Percentiles rank a stretch among this genome's conserved stretches.
Evolutionary conservation across 208 protist genomes (phyloP).

Genomic region (Novymonas esmeraldas): DNA sequence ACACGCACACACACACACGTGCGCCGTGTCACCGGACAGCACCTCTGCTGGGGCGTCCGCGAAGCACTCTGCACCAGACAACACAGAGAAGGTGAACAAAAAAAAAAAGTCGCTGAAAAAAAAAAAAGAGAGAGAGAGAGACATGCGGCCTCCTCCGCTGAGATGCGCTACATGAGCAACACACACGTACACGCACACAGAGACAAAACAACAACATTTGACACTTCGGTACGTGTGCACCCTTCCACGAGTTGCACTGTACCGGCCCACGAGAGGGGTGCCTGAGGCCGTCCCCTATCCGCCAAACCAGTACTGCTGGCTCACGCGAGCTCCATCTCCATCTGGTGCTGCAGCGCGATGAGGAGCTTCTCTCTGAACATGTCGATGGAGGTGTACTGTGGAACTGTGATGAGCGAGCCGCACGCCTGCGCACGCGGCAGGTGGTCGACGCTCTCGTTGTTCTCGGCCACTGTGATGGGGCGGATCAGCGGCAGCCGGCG

Average conservation of each 20-base stretch:
- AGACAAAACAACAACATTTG: too few species aligned
- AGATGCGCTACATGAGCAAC: too few species aligned
- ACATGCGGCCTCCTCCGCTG: too few species aligned
- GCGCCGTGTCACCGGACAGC: not conserved
- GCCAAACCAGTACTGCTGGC: too few species aligned
- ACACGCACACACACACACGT: not conserved
- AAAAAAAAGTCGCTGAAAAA: not conserved
- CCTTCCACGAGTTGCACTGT: too few species aligned
- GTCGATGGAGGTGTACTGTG: conserved; percentile 78
- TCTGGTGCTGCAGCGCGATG: conserved; percentile 79
- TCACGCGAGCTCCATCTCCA: conserved; percentile 92
- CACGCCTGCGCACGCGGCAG: conserved; percentile 91
- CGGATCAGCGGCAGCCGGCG: conserved; percentile 78
- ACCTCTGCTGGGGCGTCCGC: too few species aligned
- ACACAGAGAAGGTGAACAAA: not conserved
- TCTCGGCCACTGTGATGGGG: conserved; percentile 77
- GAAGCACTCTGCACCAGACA: not conserved
- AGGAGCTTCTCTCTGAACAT: conserved; percentile 83
- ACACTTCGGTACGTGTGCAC: too few species aligned
- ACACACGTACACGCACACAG: too few species aligned
- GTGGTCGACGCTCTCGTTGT: conserved; percentile 78
- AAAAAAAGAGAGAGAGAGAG: conserved; percentile 1
- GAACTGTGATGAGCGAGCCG: conserved; percentile 84
- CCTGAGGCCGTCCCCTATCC: too few species aligned
- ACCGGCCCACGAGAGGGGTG: too few species aligned